phyloP scores from a whole-genome alignment of 352 stramenopile species.

The Pythium brassicae region DNA sequence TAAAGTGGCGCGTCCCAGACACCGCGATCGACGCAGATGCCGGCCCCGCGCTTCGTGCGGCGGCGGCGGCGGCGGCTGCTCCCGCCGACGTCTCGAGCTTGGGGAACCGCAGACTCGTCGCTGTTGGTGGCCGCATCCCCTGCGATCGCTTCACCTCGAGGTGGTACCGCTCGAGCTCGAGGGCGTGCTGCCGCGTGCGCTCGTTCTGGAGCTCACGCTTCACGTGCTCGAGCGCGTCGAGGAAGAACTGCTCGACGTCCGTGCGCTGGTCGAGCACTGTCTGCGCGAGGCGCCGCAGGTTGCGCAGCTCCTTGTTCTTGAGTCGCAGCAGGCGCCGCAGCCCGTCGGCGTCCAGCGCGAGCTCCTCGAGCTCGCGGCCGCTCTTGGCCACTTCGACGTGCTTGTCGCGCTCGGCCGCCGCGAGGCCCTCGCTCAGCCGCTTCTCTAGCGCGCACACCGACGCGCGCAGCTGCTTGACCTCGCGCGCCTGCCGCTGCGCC shows the following conservation, averaged over 20 bases:
- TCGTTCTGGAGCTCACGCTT: slow-evolving; percentile 69
- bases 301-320: slow-evolving; percentile 93
- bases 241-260: slow-evolving; percentile 90
- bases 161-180: slow-evolving; percentile 53
- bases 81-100: slow-evolving; percentile 27
- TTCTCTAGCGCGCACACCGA: slow-evolving; percentile 77
- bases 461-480: slow-evolving; percentile 67
- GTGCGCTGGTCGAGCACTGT: slow-evolving; percentile 90
- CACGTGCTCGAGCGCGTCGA: slow-evolving; percentile 89
- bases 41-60: too few relatives aligned
- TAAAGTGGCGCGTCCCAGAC: slow-evolving; percentile 23
- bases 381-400: slow-evolving; percentile 37
- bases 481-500: slow-evolving; percentile 64
- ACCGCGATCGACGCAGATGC: not conserved
- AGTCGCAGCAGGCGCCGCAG: slow-evolving; percentile 83
- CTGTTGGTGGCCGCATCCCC: slow-evolving; percentile 14
- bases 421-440: slow-evolving; percentile 58
- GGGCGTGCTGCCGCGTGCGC: slow-evolving; percentile 37
- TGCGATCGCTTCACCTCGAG: slow-evolving; percentile 40
- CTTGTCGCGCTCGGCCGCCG: slow-evolving; percentile 68
- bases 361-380: slow-evolving; percentile 73
- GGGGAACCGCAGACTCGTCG: slow-evolving; percentile 37
- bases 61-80: not conserved
- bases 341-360: slow-evolving; percentile 81
- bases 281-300: slow-evolving; percentile 84